Evolutionary conservation across 306 rosid genomes (phyloP), one percentile per base, ranked within the genome.

Genomic region (Cercis canadensis): DNA sequence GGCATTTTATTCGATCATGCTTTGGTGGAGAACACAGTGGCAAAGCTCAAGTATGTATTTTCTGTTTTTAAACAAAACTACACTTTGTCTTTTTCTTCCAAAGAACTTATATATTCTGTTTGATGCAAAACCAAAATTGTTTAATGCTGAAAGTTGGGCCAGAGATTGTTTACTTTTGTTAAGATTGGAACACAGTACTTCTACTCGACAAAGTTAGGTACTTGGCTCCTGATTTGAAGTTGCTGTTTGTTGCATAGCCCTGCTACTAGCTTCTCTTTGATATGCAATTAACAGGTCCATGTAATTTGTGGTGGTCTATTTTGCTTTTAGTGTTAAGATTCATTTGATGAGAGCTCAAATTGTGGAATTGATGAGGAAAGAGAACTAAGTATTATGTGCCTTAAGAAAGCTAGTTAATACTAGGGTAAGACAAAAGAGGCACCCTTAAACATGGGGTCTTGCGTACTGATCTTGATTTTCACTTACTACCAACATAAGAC

Each of bases 1-100:
- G 87, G 96, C 99, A 33, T 95, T 95, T 77, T 95, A 95, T 87
- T 91, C 99, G 7, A 95, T 95, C 79, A 91, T 95, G 99, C 90
- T 95, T 56, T 95, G 99, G 99, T 95, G 99, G 99, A 92, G 99
- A 91, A 89, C 99, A 39, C 99, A 91, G 75, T 95, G 99, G 99
- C 99, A 95, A 86, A 95, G 99, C 88, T 95, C 99, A 89, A 95
- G 99, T 95, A 91, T 74, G 99, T 78, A 50, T 70, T 55, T 69
- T 56, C 61, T 47, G 50, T 54, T 84, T 36, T 55, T 62, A 50
- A 10, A 57, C 24, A 51, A 71, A 78, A 56, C 46, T 47, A 47
- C 31, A 51, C 60, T 32, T 13, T 45, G 14, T 64, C 39, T 59
- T 55, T 60, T 46, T 24, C 59, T 64, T 34, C 19, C 19, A 45